Evolutionary conservation across 2,329 filamentous ascomycete species (phyloP).

Genomic region (Fusarium anthophilum): DNA sequence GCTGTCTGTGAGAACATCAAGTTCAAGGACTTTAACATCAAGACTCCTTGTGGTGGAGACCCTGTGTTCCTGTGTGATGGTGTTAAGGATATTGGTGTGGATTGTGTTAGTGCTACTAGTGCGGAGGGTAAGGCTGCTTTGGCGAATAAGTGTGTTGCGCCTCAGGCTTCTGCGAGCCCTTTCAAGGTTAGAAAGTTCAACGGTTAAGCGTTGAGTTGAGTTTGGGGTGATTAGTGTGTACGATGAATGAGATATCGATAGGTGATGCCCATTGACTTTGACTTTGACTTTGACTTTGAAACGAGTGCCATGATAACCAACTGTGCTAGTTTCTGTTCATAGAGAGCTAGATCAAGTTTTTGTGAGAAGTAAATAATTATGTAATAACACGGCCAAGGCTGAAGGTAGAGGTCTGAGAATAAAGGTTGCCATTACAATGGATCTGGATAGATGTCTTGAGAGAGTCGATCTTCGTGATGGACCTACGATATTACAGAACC

Average conservation of each 20-base stretch:
- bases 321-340: rapidly evolving
- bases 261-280: background rate
- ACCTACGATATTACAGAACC: too few relatives aligned
- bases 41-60: constrained; percentile 32
- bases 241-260: background rate
- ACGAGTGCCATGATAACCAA: too few relatives aligned
- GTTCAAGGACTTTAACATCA: constrained; percentile 37
- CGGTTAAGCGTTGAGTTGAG: background rate
- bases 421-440: rapidly evolving
- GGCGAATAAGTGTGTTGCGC: constrained; percentile 29
- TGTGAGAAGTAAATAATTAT: rapidly evolving
- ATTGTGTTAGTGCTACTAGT: constrained; percentile 31
- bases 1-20: constrained; percentile 41
- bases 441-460: too few relatives aligned
- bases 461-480: too few relatives aligned
- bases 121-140: constrained; percentile 32
- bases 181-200: constrained; percentile 28
- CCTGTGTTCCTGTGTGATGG: constrained; percentile 38
- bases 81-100: constrained; percentile 34
- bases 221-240: background rate
- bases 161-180: constrained; percentile 27
- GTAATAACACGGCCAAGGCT: rapidly evolving
- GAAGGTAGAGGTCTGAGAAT: rapidly evolving
- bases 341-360: rapidly evolving
- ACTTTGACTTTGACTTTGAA: background rate